Percentiles rank a stretch among this genome's conserved stretches.
Evolutionary conservation across 208 protist genomes (phyloP).

Genomic region (Angomonas deanei): DNA sequence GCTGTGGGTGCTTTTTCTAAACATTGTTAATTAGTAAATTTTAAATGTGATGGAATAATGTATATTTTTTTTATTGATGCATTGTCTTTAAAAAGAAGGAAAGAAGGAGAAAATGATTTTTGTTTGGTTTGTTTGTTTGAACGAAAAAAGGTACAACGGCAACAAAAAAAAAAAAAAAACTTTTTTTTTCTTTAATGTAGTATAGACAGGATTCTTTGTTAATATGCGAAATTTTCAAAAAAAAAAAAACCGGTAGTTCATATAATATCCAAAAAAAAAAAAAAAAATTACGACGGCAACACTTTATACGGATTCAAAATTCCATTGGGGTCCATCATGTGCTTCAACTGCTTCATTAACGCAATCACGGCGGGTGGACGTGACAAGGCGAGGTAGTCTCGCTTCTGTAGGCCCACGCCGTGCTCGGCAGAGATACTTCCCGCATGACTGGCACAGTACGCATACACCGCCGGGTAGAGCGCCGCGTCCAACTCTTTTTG

Average conservation of each 20-base stretch:
- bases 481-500: conserved; percentile 32
- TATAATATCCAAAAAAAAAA: conserved; percentile 8
- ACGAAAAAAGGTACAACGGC: background rate
- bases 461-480: conserved; percentile 66
- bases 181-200: background rate
- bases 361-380: conserved; percentile 63
- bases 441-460: conserved; percentile 52
- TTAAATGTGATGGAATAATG: no score
- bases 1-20: no score
- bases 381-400: conserved; percentile 72
- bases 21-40: no score
- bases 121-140: background rate
- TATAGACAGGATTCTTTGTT: background rate
- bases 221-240: background rate
- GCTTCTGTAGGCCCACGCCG: conserved; percentile 92
- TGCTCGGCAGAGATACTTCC: conserved; percentile 95
- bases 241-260: conserved; percentile 6
- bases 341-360: conserved; percentile 89
- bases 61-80: background rate
- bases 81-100: background rate
- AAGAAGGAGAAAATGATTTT: background rate
- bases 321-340: conserved; percentile 91
- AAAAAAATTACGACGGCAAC: conserved; percentile 22
- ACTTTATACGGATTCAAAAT: conserved; percentile 97
- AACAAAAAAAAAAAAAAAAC: background rate